A percentile compares a stretch with the other conserved stretches of the same genome.
These are phyloP conservation scores for Emergomyces africanus DNA, from an alignment of 2,329 filamentous ascomycete species.

Conservation along the genomic window DNA sequence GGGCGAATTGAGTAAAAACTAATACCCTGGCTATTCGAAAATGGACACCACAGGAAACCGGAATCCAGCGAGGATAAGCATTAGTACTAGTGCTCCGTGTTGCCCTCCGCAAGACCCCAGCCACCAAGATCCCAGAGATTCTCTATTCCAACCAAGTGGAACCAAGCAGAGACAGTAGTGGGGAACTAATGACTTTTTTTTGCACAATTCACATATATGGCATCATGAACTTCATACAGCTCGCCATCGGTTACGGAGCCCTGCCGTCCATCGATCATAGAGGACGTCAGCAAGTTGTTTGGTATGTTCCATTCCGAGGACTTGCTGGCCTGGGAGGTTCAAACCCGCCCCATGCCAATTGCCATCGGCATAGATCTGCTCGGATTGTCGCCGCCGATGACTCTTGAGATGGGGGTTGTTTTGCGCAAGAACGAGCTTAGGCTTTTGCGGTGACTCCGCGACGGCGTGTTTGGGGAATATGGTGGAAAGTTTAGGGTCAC, in stretches of 20 bases:
- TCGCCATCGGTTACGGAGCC: constrained; percentile 59
- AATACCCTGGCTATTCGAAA: neutral
- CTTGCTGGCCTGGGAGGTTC: constrained; percentile 43
- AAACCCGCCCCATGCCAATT: constrained; percentile 21
- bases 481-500: constrained; percentile 18
- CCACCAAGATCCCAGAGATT: too few relatives aligned
- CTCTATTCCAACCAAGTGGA: neutral
- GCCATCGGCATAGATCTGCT: constrained; percentile 22
- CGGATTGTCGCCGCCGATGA: constrained; percentile 53
- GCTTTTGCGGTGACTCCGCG: constrained; percentile 33
- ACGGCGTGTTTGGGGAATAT: constrained; percentile 19
- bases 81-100: too few relatives aligned
- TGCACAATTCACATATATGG: neutral
- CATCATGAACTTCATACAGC: constrained; percentile 13
- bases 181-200: neutral
- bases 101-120: too few relatives aligned
- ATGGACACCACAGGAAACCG: too few relatives aligned
- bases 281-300: constrained; percentile 81
- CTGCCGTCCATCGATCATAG: constrained; percentile 81
- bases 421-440: constrained; percentile 63
- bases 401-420: constrained; percentile 77
- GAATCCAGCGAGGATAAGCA: too few relatives aligned
- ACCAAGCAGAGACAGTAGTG: neutral
- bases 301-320: constrained; percentile 80
- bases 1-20: neutral